These are phyloP conservation scores for Boletus sp. DNA, from an alignment of 1,284 basidiomycete genomes.

Conservation along the genomic window DNA sequence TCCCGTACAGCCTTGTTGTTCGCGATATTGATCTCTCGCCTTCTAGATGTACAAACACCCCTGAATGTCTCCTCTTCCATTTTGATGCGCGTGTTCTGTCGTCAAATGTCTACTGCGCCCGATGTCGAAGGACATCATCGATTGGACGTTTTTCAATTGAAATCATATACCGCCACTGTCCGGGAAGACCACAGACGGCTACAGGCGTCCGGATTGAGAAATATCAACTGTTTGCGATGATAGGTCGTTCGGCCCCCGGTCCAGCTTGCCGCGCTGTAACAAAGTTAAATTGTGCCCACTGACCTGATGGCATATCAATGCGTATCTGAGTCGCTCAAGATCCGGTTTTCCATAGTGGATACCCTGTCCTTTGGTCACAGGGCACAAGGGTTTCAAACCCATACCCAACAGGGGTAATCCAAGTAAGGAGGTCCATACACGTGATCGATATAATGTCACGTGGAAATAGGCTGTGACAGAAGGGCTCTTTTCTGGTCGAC, in stretches of 20 bases:
- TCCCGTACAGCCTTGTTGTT: constrained; percentile 35
- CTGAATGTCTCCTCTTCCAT: constrained; percentile 39
- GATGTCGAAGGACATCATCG: constrained; percentile 30
- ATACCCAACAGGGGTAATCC: constrained; percentile 14
- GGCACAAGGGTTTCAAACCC: constrained; percentile 6
- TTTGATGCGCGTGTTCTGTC: constrained; percentile 40
- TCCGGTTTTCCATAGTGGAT: constrained; percentile 8
- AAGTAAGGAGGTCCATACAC: background rate
- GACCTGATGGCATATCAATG: constrained; percentile 15
- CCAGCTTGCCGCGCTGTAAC: constrained; percentile 4
- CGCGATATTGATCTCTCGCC: constrained; percentile 20
- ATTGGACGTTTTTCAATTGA: constrained; percentile 24
- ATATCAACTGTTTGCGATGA: constrained; percentile 11
- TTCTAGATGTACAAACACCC: constrained; percentile 30
- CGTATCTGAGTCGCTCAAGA: constrained; percentile 9
- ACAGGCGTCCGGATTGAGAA: constrained; percentile 19
- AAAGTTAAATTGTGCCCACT: constrained; percentile 17
- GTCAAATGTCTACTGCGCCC: constrained; percentile 38
- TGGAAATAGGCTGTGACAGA: background rate
- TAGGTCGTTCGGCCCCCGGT: constrained; percentile 11
- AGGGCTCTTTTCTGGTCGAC: background rate
- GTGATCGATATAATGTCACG: constrained; percentile 3
- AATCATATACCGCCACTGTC: constrained; percentile 16
- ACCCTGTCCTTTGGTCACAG: constrained; percentile 7
- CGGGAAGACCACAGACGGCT: constrained; percentile 3